Evolutionary conservation across 1,139 yeast species (phyloP).

Genomic region (Nadsonia commutata): DNA sequence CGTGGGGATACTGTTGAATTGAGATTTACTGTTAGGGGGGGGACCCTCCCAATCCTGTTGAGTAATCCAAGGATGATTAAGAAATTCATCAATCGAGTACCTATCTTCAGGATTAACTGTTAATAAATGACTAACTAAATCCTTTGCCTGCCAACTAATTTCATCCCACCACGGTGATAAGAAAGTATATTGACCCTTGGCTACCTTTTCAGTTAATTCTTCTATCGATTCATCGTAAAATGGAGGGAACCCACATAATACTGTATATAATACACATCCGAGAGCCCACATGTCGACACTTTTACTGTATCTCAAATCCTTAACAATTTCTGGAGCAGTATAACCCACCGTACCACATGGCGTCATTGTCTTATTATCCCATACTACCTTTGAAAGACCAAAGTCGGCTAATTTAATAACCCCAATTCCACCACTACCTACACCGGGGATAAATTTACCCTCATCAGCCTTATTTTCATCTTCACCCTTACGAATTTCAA

Average conservation of each 20-base stretch:
- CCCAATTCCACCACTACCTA: conserved; percentile 90
- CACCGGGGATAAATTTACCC: conserved; percentile 59
- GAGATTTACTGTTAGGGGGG: conserved; percentile 18
- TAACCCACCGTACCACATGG: conserved; percentile 88
- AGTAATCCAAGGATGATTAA: conserved; percentile 74
- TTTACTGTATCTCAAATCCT: conserved; percentile 72
- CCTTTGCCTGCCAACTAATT: conserved; percentile 62
- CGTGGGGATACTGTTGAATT: conserved; percentile 7
- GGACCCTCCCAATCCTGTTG: conserved; percentile 19
- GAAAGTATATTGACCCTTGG: conserved; percentile 70
- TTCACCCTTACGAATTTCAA: conserved; percentile 51
- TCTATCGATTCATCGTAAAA: conserved; percentile 82
- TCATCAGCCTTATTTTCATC: conserved; percentile 73
- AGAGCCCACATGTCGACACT: conserved; percentile 94
- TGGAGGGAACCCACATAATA: conserved; percentile 92
- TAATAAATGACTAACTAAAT: conserved; percentile 57
- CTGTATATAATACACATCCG: conserved; percentile 83
- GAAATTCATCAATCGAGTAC: conserved; percentile 62
- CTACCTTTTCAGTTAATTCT: conserved; percentile 66
- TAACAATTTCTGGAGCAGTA: conserved; percentile 90
- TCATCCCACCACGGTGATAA: conserved; percentile 97
- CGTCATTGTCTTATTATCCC: conserved; percentile 54
- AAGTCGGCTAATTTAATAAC: conserved; percentile 79
- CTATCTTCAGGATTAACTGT: conserved; percentile 73
- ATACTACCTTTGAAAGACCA: conserved; percentile 77